Evolutionary conservation across 768 basidiomycete species (phyloP).

Genomic region (Leccinum truebloodii): DNA sequence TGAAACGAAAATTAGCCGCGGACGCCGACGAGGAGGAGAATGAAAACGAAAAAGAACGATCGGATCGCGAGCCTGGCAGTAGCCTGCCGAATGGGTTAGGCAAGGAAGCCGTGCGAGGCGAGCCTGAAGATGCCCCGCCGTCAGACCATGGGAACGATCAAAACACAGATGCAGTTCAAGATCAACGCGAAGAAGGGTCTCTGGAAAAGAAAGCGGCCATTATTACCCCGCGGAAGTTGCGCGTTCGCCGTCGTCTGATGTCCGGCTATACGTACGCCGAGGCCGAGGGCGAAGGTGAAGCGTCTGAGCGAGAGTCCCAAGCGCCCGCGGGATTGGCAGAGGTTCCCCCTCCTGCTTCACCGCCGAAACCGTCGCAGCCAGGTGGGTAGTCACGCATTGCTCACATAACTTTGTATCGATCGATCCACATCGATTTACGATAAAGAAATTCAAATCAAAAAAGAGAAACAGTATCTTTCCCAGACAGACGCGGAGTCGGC

Average conservation of each 20-base stretch:
- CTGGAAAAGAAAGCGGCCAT: constrained; percentile 10
- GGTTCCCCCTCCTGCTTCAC: constrained; percentile 1
- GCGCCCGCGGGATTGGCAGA: neutral
- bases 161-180: neutral
- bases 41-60: neutral
- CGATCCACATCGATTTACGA: neutral
- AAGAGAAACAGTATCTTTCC: constrained; percentile 2
- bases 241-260: constrained; percentile 8
- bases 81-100: neutral
- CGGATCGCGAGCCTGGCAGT: neutral
- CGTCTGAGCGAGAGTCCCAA: constrained; percentile 5
- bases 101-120: constrained; percentile 1
- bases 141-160: constrained; percentile 11
- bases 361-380: constrained; percentile 3
- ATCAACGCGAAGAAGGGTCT: constrained; percentile 1
- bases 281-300: constrained; percentile 1
- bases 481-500: neutral
- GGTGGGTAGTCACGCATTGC: constrained; percentile 1
- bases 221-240: neutral
- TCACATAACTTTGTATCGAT: neutral
- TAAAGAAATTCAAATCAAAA: constrained; percentile 5
- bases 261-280: constrained; percentile 8
- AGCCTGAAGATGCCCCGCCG: neutral
- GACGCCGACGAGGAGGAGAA: neutral
- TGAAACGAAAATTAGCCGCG: neutral